A percentile compares a stretch with the other conserved stretches of the same genome.
Evolutionary conservation across 2,329 filamentous ascomycete genomes (phyloP).

Genomic region (Penicillium sumatraense): DNA sequence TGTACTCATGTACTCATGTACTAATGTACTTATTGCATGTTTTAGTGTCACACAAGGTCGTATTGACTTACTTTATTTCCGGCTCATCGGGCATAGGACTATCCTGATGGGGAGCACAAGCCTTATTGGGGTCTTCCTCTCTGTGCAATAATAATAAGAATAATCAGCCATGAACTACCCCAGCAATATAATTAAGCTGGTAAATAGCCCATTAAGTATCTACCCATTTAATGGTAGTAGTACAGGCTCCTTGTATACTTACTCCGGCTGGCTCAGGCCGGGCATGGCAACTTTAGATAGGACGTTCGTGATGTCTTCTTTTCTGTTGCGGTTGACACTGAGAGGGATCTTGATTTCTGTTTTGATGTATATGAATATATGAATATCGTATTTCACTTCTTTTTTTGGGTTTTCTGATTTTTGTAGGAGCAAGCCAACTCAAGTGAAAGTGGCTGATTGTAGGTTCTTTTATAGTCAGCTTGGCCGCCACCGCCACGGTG

Average conservation of each 20-base stretch:
- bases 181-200: no score
- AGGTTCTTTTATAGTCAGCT: background rate
- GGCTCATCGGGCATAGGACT: background rate
- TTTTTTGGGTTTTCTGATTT: background rate
- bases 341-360: background rate
- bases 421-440: background rate
- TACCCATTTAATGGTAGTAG: no score
- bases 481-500: background rate
- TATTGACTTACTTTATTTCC: background rate
- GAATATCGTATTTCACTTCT: background rate
- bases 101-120: background rate
- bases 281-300: background rate
- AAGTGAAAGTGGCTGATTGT: background rate
- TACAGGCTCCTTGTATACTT: background rate
- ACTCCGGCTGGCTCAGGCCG: background rate
- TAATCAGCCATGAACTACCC: no score
- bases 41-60: no score
- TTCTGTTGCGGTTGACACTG: constrained; percentile 1
- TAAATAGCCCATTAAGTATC: no score
- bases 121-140: background rate
- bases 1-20: no score
- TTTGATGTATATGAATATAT: background rate
- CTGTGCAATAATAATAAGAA: no score
- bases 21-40: no score
- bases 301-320: constrained; percentile 1